Percentiles rank a stretch among this genome's conserved stretches.
These are phyloP conservation scores for Cornus florida DNA, from an alignment of 148 eudicot species.

Conservation along the genomic window DNA sequence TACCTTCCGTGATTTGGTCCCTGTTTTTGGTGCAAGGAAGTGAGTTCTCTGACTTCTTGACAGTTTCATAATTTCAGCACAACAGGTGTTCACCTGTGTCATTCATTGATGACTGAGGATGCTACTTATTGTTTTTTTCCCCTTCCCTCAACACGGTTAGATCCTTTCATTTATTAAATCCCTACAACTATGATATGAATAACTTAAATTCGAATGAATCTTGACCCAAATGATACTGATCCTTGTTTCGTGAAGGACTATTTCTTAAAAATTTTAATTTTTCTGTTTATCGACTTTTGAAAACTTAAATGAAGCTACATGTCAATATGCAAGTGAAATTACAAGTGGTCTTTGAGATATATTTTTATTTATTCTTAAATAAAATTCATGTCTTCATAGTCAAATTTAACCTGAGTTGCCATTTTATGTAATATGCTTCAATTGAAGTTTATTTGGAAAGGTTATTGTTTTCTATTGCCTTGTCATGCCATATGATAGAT, in stretches of 20 bases:
- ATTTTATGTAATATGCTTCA: no score
- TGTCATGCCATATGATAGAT: no score
- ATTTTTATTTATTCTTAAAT: no score
- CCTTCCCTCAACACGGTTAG: neutral
- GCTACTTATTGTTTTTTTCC: neutral
- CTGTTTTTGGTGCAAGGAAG: neutral
- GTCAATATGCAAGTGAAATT: neutral
- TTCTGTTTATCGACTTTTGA: neutral
- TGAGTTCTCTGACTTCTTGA: neutral
- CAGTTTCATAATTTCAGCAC: neutral
- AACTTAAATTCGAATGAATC: neutral
- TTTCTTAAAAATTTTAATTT: neutral
- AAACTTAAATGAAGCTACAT: neutral
- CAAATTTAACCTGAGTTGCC: no score
- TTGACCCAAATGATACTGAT: neutral
- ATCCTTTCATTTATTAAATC: neutral
- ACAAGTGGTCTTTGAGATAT: no score
- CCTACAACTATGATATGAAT: neutral
- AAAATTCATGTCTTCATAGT: no score
- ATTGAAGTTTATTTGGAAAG: no score
- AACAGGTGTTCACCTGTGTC: no score
- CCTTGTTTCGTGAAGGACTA: neutral
- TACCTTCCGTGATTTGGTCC: neutral
- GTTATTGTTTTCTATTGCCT: no score
- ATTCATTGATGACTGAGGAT: neutral